These are phyloP conservation scores for Suhomyces ambrosiae DNA, from an alignment of 1,139 yeast species.

Conservation along the genomic window DNA sequence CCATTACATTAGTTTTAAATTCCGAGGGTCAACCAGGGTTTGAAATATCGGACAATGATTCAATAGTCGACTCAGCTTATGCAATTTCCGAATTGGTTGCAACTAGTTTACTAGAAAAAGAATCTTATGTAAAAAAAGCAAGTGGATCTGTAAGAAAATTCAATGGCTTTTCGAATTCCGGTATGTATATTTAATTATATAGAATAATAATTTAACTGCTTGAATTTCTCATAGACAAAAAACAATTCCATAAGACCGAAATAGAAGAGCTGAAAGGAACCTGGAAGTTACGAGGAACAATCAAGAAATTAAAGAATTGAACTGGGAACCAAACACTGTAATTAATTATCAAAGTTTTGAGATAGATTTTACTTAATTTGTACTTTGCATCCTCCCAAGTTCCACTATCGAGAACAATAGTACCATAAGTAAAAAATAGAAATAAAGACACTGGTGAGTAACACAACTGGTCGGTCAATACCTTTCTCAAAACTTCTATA, in stretches of 20 bases:
- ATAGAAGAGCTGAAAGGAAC: conserved; percentile 90
- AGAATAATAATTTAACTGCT: conserved; percentile 12
- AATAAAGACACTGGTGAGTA: conserved; percentile 86
- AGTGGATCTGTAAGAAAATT: conserved; percentile 37
- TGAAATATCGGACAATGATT: conserved; percentile 44
- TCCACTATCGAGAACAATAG: conserved; percentile 78
- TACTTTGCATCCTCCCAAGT: conserved; percentile 61
- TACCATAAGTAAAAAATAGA: conserved; percentile 81
- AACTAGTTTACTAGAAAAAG: conserved; percentile 13
- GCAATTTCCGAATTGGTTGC: conserved; percentile 23
- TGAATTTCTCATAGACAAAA: conserved; percentile 73
- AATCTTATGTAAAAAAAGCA: conserved; percentile 27
- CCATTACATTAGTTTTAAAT: conserved; percentile 39
- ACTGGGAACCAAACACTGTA: conserved; percentile 94
- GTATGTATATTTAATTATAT: conserved; percentile 37
- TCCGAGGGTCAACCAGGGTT: conserved; percentile 63
- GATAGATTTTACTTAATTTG: conserved; percentile 66
- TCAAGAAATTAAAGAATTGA: conserved; percentile 82
- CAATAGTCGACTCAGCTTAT: conserved; percentile 38
- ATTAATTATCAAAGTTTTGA: conserved; percentile 77
- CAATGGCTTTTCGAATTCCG: conserved; percentile 39
- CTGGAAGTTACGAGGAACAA: conserved; percentile 78
- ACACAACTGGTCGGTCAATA: conserved; percentile 83
- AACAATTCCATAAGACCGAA: conserved; percentile 93
- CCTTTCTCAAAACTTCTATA: conserved; percentile 81